Base-by-base conservation (phyloP, 495 filamentous ascomycete species). In the Darksidea phi region DNA sequence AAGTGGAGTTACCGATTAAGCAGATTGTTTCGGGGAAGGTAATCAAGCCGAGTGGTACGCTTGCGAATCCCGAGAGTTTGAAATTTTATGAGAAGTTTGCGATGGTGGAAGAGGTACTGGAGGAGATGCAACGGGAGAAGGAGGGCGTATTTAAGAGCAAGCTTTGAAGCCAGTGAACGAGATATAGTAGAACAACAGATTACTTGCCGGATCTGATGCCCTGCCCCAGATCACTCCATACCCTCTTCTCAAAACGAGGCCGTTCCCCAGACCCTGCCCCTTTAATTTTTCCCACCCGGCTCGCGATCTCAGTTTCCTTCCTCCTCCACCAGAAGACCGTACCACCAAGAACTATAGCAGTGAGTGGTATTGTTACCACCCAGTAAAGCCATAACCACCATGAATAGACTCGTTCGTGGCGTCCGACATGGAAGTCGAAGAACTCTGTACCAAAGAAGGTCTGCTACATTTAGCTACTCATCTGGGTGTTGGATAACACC, bases 1-100 rank as follows among this genome's bases (percentile, higher is more conserved):
- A 94, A 72, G 89, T 94, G 20, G 89, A 94, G 68, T 69, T 94
- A 10, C 88, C 89, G 1, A 86, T 94, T 23, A 94, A 91, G 77
- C 87, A 90, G 73, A 91, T 92, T 55, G 84, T 94, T 1, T 89
- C 82, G 0, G 89, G 89, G 0, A 82, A 84, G 61, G 80, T 75
- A 56, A 83, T 94, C 72, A 88, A 88, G 75, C 82, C 88, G 0
- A 88, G 84, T 53, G 87, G 87, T 11, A 92, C 89, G 15, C 72
- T 94, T 63, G 78, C 88, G 23, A 94, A 94, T 68, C 87, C 87
- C 2, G 74, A 86, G 71, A 85, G 84, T 62, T 68, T 93, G 51
- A 79, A 91, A 13, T 92, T 79, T 68, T 92, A 91, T 69, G 91
- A 92, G 69, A 84, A 81, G 71, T 93, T 92, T 74, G 88, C 85